phyloP scores from a whole-genome alignment of 2,329 filamentous ascomycete species.

The Colletotrichum nymphaeae region DNA sequence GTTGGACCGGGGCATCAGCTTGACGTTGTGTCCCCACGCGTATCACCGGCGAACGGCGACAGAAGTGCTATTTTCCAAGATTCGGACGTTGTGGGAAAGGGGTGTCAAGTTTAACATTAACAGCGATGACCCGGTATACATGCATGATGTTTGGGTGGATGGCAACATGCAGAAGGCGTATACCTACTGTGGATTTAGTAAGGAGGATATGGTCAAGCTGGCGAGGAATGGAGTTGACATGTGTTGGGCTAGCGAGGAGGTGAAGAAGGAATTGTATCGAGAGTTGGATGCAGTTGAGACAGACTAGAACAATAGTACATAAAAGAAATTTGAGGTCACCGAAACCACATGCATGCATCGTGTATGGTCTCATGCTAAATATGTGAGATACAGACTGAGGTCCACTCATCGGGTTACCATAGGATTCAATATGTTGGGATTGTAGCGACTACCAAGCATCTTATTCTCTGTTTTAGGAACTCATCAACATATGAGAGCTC shows the following conservation, averaged over 20 bases:
- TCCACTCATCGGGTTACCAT: too few relatives aligned
- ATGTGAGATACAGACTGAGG: too few relatives aligned
- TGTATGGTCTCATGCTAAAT: too few relatives aligned
- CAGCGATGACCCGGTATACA: slow-evolving; percentile 78
- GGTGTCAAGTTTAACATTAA: slow-evolving; percentile 79
- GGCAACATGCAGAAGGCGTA: slow-evolving; percentile 58
- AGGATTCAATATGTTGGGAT: too few relatives aligned
- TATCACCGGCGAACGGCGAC: slow-evolving; percentile 55
- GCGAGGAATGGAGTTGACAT: slow-evolving; percentile 56
- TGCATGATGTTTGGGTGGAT: slow-evolving; percentile 61
- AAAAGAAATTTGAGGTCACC: too few relatives aligned
- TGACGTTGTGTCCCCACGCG: slow-evolving; percentile 75
- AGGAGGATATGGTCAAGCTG: slow-evolving; percentile 55
- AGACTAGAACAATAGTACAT: background rate
- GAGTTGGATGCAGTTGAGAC: slow-evolving; percentile 40
- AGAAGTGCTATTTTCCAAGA: slow-evolving; percentile 55
- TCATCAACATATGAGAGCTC: too few relatives aligned
- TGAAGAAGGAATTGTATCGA: slow-evolving; percentile 46
- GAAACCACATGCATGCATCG: too few relatives aligned
- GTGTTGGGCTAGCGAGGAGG: slow-evolving; percentile 55
- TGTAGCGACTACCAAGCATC: too few relatives aligned
- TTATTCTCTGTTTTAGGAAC: too few relatives aligned
- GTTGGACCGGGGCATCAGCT: slow-evolving; percentile 65
- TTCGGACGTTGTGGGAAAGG: slow-evolving; percentile 70
- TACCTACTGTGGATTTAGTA: slow-evolving; percentile 51